Conservation (phyloP, 495 filamentous ascomycete species). For the Bacidia gigantensis region DNA sequence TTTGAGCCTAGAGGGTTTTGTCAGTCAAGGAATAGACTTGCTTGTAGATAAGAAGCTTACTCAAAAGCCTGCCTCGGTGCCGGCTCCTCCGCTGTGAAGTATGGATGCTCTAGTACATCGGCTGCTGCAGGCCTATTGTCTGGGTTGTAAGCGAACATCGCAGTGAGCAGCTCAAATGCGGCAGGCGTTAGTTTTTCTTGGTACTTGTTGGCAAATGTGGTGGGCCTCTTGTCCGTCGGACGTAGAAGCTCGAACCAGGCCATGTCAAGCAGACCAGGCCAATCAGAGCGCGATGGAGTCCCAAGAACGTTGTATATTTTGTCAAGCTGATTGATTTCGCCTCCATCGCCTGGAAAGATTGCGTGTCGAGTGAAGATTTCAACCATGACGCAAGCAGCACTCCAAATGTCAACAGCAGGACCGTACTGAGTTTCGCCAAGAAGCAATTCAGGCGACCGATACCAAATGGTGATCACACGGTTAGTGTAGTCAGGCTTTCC, state of each 20-base stretch:
- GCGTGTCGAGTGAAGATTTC: constrained; percentile 94
- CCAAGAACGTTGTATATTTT: constrained; percentile 91
- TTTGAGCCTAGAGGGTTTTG: constrained; percentile 45
- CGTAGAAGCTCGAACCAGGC: constrained; percentile 89
- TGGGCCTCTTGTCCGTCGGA: constrained; percentile 57
- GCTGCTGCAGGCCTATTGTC: constrained; percentile 68
- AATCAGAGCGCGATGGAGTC: constrained; percentile 69
- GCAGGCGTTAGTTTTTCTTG: constrained; percentile 54
- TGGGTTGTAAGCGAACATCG: constrained; percentile 83
- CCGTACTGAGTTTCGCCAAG: constrained; percentile 92
- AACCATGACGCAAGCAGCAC: constrained; percentile 88
- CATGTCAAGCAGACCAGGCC: constrained; percentile 82
- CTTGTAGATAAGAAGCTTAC: constrained; percentile 38
- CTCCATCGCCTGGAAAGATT: constrained; percentile 89
- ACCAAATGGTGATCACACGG: constrained; percentile 72
- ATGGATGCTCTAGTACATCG: constrained; percentile 76
- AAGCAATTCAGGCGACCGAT: constrained; percentile 49
- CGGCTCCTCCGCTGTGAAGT: constrained; percentile 78
- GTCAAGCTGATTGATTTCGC: constrained; percentile 89
- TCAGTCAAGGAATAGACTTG: constrained; percentile 20
- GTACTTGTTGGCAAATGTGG: constrained; percentile 74
- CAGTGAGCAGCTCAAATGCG: constrained; percentile 66
- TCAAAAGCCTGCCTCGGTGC: constrained; percentile 63
- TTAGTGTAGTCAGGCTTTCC: constrained; percentile 95
- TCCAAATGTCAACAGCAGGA: constrained; percentile 93